Conservation (phyloP, 208 protist species). For the Leishmania aethiopica region DNA sequence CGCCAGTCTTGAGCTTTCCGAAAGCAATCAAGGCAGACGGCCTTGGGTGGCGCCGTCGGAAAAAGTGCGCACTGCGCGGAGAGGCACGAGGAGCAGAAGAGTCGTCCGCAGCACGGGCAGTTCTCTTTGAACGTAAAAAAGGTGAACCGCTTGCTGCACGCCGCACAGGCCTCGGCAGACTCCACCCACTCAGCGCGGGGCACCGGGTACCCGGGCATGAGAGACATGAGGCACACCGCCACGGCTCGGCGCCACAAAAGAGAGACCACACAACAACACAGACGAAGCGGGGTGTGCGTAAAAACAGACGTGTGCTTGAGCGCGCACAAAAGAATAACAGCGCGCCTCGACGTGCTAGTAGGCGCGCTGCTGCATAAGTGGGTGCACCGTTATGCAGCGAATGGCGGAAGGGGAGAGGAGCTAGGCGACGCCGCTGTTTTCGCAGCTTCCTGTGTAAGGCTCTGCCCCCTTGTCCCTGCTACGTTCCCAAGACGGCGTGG, state of each 20-base stretch:
- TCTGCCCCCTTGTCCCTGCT: not conserved
- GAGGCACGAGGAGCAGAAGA: constrained; percentile 71
- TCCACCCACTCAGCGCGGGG: constrained; percentile 37
- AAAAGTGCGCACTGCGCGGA: constrained; percentile 43
- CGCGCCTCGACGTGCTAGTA: not conserved
- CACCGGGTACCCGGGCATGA: constrained; percentile 46
- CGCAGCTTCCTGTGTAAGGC: not conserved
- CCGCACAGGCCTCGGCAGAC: constrained; percentile 43
- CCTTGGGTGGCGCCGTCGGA: constrained; percentile 21
- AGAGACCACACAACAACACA: not conserved
- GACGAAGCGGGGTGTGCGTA: not conserved
- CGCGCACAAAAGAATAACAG: not conserved
- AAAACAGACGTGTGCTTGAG: not conserved
- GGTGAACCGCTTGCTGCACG: constrained; percentile 60
- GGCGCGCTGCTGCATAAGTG: not conserved
- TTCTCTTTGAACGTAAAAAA: constrained; percentile 54
- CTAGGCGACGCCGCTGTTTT: too few relatives aligned
- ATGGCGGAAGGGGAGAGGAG: not conserved
- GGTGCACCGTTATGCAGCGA: not conserved
- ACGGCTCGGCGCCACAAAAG: not conserved
- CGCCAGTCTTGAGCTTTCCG: constrained; percentile 51
- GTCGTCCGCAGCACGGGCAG: constrained; percentile 65
- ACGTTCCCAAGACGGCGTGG: not conserved
- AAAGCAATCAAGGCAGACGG: constrained; percentile 71
- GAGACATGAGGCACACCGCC: constrained; percentile 7